Evolutionary conservation across 2,329 filamentous ascomycete genomes (phyloP), one percentile per base, ranked within the genome.

Genomic region (Penicillium sp.): DNA sequence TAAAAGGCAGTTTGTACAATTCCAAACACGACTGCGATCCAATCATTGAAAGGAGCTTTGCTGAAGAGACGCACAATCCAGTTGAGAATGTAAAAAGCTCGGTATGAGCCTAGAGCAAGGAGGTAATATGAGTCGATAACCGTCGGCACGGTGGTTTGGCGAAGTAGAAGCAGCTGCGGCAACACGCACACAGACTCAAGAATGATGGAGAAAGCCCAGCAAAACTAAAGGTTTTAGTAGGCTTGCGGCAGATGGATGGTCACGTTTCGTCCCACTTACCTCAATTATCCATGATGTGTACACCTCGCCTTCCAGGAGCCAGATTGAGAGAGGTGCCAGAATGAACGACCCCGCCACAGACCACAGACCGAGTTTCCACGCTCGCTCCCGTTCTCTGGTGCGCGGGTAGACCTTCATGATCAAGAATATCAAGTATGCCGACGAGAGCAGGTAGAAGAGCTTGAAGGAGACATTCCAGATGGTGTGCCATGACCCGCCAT

Each of bases 81-180:
- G 70, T 95, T 96, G 40, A 95, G 71, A 53, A 95, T 85, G 72
- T 97, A 96, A 54, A 96, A 81, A 41, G 78, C 88, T 49, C 92
- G 88, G 73, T 96, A 97, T 11, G 86, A 86, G 30, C 91, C 92
- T 1, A 96, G 81, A 0, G 89, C 84, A 41, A 93, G 77, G 47
- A 97, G 87, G 71, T 97, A 97, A 74, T 88, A 95, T n/a, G 89
- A 95, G 69, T 95, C 89, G 72, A 97, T 91, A 39, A 96, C 92
- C 41, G 92, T 97, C 0, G 92, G 92, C 0, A 96, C 89, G 22
- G 85, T 90, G n/a, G 92, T 96, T 70, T 96, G 90, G 52, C 92
- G 88, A 12, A 97, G 82, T 36, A 96, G 84, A 5, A 96, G 81
- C 1, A 97, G 84, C 69, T 97, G 92, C 0, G 92, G 92, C 16